Conservation (phyloP, 176 grass and related monocot genomes). For the Poa pratensis region DNA sequence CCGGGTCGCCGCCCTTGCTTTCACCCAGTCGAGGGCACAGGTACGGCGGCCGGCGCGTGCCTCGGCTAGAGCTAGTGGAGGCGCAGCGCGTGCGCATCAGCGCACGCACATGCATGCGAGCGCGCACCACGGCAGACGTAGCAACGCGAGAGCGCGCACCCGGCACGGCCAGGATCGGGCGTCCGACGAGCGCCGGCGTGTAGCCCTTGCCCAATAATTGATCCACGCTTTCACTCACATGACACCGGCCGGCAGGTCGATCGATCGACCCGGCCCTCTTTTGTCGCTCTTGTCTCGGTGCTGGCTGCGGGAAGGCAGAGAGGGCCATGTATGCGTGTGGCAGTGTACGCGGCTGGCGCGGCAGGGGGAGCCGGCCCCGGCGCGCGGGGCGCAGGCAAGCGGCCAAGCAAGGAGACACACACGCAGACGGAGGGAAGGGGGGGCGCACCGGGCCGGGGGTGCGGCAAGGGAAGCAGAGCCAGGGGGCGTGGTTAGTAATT, state of each 20-base stretch:
- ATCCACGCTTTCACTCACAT: background rate
- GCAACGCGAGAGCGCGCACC: background rate
- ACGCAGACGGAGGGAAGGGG: conserved; percentile 3
- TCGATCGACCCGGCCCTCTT: too few relatives aligned
- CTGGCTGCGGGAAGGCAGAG: background rate
- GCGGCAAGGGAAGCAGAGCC: background rate
- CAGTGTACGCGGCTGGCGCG: conserved; percentile 15
- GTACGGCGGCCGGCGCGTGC: too few relatives aligned
- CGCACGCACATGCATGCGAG: too few relatives aligned
- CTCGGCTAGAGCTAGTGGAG: background rate
- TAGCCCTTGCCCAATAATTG: conserved; percentile 3
- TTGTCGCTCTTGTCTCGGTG: background rate
- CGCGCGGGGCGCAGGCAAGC: conserved; percentile 7
- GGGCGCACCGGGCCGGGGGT: background rate
- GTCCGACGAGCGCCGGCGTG: background rate
- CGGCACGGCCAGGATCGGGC: background rate
- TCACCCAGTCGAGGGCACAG: too few relatives aligned
- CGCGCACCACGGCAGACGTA: background rate
- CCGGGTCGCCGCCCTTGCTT: too few relatives aligned
- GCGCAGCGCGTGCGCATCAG: too few relatives aligned
- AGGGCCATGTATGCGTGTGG: conserved; percentile 7
- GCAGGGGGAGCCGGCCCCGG: conserved; percentile 12
- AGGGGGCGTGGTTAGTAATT: conserved; percentile 27
- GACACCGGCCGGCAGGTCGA: background rate
- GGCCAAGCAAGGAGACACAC: conserved; percentile 3